Percentiles rank a stretch among this genome's conserved stretches.
phyloP scores from a whole-genome alignment of 495 filamentous ascomycete species.

The Aspergillus bridgeri region DNA sequence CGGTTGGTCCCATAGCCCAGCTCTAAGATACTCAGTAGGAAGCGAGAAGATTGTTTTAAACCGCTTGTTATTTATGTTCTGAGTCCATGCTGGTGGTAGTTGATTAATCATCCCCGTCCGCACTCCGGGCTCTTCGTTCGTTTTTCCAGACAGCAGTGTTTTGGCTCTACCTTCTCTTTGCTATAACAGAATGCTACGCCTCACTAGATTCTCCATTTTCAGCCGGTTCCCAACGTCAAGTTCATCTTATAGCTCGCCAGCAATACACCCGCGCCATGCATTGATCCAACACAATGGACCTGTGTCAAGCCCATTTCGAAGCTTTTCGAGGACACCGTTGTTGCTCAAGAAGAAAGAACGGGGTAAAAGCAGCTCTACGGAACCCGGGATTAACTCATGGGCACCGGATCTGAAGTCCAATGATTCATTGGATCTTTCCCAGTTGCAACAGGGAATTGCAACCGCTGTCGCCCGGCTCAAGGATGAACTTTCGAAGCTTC shows the following conservation, averaged over 20 bases:
- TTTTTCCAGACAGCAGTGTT: too few species aligned
- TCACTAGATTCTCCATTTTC: background rate
- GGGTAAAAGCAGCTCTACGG: conserved; percentile 20
- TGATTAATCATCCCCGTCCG: background rate
- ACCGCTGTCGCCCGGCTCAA: conserved; percentile 53
- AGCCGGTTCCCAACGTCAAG: background rate
- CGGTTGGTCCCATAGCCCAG: too few species aligned
- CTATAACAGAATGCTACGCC: background rate
- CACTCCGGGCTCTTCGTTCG: background rate
- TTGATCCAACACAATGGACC: background rate
- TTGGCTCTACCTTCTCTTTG: background rate
- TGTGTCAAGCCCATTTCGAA: background rate
- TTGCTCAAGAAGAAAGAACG: conserved; percentile 43
- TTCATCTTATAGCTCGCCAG: background rate
- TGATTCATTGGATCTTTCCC: conserved; percentile 67
- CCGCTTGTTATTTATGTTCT: too few species aligned
- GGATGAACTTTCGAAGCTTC: conserved; percentile 62
- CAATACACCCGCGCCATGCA: background rate
- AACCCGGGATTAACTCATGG: conserved; percentile 6
- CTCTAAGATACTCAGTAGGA: too few species aligned
- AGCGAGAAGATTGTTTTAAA: too few species aligned
- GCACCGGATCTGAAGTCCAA: conserved; percentile 24
- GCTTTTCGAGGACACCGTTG: conserved; percentile 25
- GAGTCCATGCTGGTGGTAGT: background rate
- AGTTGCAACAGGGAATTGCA: conserved; percentile 57